These are phyloP conservation scores for Aspergillus indologenus DNA, from an alignment of 495 filamentous ascomycete species.

Conservation along the genomic window DNA sequence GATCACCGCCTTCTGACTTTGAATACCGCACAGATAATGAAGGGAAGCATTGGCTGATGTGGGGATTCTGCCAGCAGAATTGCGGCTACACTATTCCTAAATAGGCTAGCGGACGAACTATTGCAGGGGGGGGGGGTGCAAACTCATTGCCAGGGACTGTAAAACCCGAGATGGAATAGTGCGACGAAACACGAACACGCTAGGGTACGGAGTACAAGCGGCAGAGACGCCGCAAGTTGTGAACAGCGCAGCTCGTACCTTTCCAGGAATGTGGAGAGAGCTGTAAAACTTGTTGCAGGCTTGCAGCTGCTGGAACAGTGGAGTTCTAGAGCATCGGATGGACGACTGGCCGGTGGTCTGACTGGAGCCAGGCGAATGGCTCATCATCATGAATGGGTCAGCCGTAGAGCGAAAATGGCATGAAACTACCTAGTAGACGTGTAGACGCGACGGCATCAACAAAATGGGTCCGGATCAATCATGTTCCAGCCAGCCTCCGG, in stretches of 20 bases:
- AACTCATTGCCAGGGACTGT: no score
- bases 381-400: no score
- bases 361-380: not conserved
- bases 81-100: no score
- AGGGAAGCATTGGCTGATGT: no score
- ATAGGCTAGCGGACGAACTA: no score
- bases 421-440: not conserved
- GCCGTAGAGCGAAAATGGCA: not conserved
- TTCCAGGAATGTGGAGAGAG: slow-evolving; percentile 14
- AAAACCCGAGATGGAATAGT: not conserved
- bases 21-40: no score
- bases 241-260: not conserved
- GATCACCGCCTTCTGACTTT: no score
- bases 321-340: slow-evolving; percentile 10
- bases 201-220: not conserved
- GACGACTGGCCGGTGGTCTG: slow-evolving; percentile 14
- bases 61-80: no score
- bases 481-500: slow-evolving; percentile 18
- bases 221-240: not conserved
- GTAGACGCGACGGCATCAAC: slow-evolving; percentile 9
- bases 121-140: no score
- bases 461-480: slow-evolving; percentile 7
- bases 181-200: not conserved
- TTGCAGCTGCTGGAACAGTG: slow-evolving; percentile 3
- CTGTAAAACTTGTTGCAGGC: not conserved